Evolutionary conservation across 352 stramenopile species (phyloP).

Genomic region (Phytophthora idaei): DNA sequence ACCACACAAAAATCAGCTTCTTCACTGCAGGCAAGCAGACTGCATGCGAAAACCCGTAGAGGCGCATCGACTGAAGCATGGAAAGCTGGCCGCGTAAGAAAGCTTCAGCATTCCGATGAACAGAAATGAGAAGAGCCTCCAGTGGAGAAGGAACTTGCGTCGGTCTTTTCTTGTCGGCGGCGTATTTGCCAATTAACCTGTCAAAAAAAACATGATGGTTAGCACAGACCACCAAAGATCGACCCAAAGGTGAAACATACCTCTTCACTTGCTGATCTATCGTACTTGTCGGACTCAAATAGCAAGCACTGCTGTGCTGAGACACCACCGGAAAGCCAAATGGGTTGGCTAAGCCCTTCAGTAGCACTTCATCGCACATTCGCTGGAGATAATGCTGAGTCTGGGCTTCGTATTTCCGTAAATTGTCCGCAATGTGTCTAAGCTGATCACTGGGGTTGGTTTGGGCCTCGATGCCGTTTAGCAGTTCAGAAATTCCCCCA

Average conservation of each 20-base stretch:
- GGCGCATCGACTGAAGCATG: slow-evolving; percentile 68
- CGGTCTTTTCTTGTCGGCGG: slow-evolving; percentile 51
- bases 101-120: slow-evolving; percentile 75
- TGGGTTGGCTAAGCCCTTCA: slow-evolving; percentile 76
- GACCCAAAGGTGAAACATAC: slow-evolving; percentile 24
- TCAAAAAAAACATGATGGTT: slow-evolving; percentile 9
- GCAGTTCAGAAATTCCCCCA: slow-evolving; percentile 70
- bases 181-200: slow-evolving; percentile 63
- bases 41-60: slow-evolving; percentile 62
- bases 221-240: not conserved
- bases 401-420: slow-evolving; percentile 58
- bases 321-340: slow-evolving; percentile 82
- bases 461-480: slow-evolving; percentile 57
- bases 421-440: slow-evolving; percentile 38
- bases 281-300: slow-evolving; percentile 64
- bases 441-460: slow-evolving; percentile 28
- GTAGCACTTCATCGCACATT: slow-evolving; percentile 74
- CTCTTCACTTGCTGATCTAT: slow-evolving; percentile 77
- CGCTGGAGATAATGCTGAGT: slow-evolving; percentile 63
- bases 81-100: slow-evolving; percentile 74
- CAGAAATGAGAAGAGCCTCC: slow-evolving; percentile 67
- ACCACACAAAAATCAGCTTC: slow-evolving; percentile 80
- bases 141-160: slow-evolving; percentile 56
- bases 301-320: slow-evolving; percentile 76
- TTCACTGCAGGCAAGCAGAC: slow-evolving; percentile 68